Base-by-base conservation (phyloP, 257 asterid genomes). In the Capsicum pubescens region DNA sequence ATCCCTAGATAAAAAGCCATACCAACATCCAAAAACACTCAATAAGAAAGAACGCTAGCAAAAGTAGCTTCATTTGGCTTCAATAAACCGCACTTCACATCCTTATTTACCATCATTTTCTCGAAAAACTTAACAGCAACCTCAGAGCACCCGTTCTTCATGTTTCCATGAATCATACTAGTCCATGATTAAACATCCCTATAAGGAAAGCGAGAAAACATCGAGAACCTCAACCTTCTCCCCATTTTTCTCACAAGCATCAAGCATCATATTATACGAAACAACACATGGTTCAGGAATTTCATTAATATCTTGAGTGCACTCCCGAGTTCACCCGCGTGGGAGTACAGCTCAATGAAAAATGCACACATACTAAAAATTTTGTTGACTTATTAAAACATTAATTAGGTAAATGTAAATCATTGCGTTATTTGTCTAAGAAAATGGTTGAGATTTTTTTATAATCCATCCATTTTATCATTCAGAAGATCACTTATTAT, bases 51-150 rank as follows among this genome's bases (percentile, higher is more conserved):
- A 70, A 91, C 87, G 76, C 92, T 88, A 8, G 94, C 98, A 85
- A 92, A 94, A 59, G 99, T 93, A 17, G 99, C 99, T 85, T 94
- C 98, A 76, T 85, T 92, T 6, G 99, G 98, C 86, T 85, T 92
- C 83, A 95, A 8, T 54, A 15, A 46, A 36, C 96, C 97, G 19
- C 5, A 1, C 5, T 10, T 60, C 7, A 90, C 91, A 80, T 89
- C 91, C 76, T 87, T 88, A 87, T 89, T 87, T 15, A 44, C 87
- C 93, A 94, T 91, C 98, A 95, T 95, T 86, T 83, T 86, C 81
- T 35, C 84, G 56, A 93, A 94, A 81, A 89, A 76, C 66, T 44
- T 81, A 58, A 93, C 52, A 3, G 98, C 98, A 83, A 91, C 95
- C 79, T 16, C 78, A 85, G 83, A 91, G 19, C 87, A 64, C 85